Percentiles rank a stretch among this genome's conserved stretches.
phyloP scores from a whole-genome alignment of 805 yeast genomes.

The Wickerhamiella kazuoi region DNA sequence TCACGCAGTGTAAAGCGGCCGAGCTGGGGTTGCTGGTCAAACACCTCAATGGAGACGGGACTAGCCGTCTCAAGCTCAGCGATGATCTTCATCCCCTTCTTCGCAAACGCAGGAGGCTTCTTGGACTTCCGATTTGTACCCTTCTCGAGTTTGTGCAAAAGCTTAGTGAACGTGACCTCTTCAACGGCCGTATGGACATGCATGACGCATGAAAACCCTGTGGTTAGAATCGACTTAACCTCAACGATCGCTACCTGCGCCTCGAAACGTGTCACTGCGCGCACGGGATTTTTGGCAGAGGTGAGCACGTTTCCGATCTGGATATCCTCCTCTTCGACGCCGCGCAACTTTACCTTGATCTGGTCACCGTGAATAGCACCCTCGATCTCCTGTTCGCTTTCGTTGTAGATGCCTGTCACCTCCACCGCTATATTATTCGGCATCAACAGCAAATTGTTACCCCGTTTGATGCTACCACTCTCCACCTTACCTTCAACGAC shows the following conservation, averaged over 20 bases:
- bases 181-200: conserved; percentile 97
- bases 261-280: conserved; percentile 76
- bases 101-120: conserved; percentile 96
- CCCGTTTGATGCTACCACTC: conserved; percentile 81
- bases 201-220: conserved; percentile 97
- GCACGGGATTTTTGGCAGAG: conserved; percentile 72
- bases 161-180: conserved; percentile 66
- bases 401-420: conserved; percentile 75
- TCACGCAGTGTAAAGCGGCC: conserved; percentile 98
- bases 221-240: conserved; percentile 79
- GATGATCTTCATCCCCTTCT: conserved; percentile 95
- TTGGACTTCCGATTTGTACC: conserved; percentile 93
- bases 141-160: conserved; percentile 85
- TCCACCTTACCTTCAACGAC: conserved; percentile 97
- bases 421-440: conserved; percentile 78
- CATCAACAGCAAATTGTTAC: conserved; percentile 63
- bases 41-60: conserved; percentile 88
- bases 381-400: conserved; percentile 86
- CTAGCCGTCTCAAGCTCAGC: conserved; percentile 73
- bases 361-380: conserved; percentile 93
- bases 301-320: conserved; percentile 83
- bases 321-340: conserved; percentile 94
- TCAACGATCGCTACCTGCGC: conserved; percentile 96
- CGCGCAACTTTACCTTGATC: conserved; percentile 80
- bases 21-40: conserved; percentile 80